Conservation (phyloP, 495 filamentous ascomycete species). For the Daldinia vernicosa region DNA sequence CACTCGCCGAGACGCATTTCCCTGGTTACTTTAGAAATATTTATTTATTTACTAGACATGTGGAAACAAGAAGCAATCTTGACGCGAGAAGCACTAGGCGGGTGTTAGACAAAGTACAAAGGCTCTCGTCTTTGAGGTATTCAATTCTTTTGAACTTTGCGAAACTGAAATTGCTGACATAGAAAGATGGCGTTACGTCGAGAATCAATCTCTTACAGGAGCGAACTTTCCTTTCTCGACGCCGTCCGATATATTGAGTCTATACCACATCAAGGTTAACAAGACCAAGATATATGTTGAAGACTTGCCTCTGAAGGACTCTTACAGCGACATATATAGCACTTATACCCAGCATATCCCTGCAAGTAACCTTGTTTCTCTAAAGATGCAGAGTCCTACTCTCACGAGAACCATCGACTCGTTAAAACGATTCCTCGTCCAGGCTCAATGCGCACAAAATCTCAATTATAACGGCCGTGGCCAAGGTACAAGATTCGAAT, state of each 20-base stretch:
- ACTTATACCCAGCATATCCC: conserved; percentile 39
- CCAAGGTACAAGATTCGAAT: conserved; percentile 43
- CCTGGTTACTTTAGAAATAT: conserved; percentile 29
- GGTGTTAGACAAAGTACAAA: conserved; percentile 33
- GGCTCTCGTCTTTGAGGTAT: conserved; percentile 43
- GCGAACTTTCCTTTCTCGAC: conserved; percentile 29
- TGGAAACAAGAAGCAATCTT: conserved; percentile 37
- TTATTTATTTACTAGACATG: conserved; percentile 39
- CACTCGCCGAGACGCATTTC: conserved; percentile 23
- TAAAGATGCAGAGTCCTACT: conserved; percentile 40
- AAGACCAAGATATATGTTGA: conserved; percentile 43
- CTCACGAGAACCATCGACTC: conserved; percentile 39
- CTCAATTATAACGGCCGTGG: conserved; percentile 44
- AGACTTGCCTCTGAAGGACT: conserved; percentile 35
- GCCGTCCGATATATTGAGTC: conserved; percentile 37
- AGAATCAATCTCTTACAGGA: conserved; percentile 13
- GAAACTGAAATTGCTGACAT: conserved; percentile 1
- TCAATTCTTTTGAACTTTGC: background rate
- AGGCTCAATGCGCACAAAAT: conserved; percentile 30
- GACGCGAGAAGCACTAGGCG: conserved; percentile 29
- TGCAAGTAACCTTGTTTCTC: conserved; percentile 33
- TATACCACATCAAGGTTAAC: conserved; percentile 6
- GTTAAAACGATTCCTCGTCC: conserved; percentile 44
- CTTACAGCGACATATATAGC: conserved; percentile 16
- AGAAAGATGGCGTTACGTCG: conserved; percentile 41